Percentiles rank a stretch among this genome's conserved stretches.
These are phyloP conservation scores for Entomortierella chlamydospora DNA, from an alignment of 192 early-diverging fungal genomes.

Conservation along the genomic window DNA sequence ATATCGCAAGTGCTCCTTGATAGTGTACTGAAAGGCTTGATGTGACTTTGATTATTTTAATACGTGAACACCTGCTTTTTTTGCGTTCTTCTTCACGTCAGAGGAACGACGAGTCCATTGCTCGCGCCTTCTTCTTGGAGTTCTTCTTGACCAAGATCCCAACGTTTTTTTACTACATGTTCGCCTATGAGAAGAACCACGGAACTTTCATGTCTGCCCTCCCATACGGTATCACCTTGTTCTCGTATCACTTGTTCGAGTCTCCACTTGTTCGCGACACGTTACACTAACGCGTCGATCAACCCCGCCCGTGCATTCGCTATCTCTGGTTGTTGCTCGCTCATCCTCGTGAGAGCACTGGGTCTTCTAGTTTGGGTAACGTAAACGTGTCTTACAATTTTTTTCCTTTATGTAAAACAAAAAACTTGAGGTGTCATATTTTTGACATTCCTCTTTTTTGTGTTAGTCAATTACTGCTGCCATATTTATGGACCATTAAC, in stretches of 20 bases:
- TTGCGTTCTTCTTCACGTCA: too few relatives aligned
- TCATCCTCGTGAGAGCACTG: constrained; percentile 62
- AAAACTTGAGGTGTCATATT: not conserved
- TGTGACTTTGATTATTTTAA: too few relatives aligned
- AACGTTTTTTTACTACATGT: constrained; percentile 49
- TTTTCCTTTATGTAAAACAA: not conserved
- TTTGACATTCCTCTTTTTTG: not conserved
- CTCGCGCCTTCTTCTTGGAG: constrained; percentile 53
- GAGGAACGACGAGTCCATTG: constrained; percentile 24
- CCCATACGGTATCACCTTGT: constrained; percentile 30
- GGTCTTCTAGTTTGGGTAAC: constrained; percentile 73
- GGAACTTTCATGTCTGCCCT: constrained; percentile 46
- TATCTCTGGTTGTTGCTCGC: constrained; percentile 64
- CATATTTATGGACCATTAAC: constrained; percentile 15
- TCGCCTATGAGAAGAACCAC: constrained; percentile 42
- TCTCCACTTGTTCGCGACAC: constrained; percentile 37
- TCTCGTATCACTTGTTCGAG: constrained; percentile 40
- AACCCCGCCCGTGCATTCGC: constrained; percentile 81
- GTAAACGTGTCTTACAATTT: not conserved
- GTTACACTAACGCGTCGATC: constrained; percentile 64
- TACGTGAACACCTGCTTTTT: too few relatives aligned
- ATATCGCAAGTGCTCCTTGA: constrained; percentile 17
- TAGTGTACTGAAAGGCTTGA: too few relatives aligned
- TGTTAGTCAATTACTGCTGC: too few relatives aligned
- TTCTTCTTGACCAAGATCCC: constrained; percentile 42